phyloP scores from a whole-genome alignment of 1,139 yeast species.

The Yamadazyma diddensiae region DNA sequence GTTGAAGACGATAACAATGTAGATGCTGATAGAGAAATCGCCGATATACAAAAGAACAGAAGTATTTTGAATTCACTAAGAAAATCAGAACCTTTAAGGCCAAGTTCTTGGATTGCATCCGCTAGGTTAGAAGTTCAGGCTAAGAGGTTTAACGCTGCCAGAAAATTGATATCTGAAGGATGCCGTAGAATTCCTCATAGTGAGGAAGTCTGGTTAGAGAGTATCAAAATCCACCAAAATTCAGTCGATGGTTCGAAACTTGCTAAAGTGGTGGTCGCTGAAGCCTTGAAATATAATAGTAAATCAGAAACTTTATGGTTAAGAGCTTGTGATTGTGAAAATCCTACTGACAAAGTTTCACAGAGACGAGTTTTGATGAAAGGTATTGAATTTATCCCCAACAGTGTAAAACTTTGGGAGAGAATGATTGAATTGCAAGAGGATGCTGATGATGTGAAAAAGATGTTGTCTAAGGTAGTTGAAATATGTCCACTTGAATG shows the following conservation, averaged over 20 bases:
- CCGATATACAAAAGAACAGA: slow-evolving; percentile 45
- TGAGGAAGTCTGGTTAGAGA: slow-evolving; percentile 83
- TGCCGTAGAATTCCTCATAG: slow-evolving; percentile 63
- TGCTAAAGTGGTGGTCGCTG: slow-evolving; percentile 58
- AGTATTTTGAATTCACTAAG: slow-evolving; percentile 65
- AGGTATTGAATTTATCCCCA: slow-evolving; percentile 55
- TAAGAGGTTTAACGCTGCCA: slow-evolving; percentile 55
- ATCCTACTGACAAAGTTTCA: slow-evolving; percentile 38
- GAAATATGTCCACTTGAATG: slow-evolving; percentile 65
- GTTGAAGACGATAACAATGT: slow-evolving; percentile 2
- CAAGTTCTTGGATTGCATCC: slow-evolving; percentile 86
- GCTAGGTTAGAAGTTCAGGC: slow-evolving; percentile 77
- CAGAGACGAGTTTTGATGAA: slow-evolving; percentile 59
- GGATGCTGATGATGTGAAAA: slow-evolving; percentile 42
- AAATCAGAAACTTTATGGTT: slow-evolving; percentile 68
- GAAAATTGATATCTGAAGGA: slow-evolving; percentile 63
- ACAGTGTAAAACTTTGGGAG: slow-evolving; percentile 50
- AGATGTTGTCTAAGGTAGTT: slow-evolving; percentile 63
- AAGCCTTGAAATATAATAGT: slow-evolving; percentile 60
- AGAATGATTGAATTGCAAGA: slow-evolving; percentile 51
- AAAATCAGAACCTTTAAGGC: slow-evolving; percentile 67
- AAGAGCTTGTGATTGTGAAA: slow-evolving; percentile 64
- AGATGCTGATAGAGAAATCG: slow-evolving; percentile 26
- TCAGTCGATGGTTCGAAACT: slow-evolving; percentile 37
- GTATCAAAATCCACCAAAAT: slow-evolving; percentile 58